Evolutionary conservation across 306 rosid genomes (phyloP).

Genomic region (Fragaria nilgerrensis): DNA sequence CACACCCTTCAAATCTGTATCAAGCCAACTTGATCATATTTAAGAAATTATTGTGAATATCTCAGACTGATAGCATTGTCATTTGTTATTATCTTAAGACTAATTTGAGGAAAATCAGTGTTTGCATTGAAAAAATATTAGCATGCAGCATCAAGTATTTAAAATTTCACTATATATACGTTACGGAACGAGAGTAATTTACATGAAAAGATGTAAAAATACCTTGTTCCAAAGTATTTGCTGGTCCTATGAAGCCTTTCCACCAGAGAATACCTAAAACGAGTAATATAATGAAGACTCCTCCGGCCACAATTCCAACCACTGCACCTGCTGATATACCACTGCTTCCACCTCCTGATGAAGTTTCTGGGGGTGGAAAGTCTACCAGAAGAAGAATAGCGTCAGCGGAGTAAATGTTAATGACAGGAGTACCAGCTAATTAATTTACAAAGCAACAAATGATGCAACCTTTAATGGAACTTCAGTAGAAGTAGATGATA

Average conservation of each 20-base stretch:
- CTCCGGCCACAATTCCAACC: constrained; percentile 41
- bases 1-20: constrained; percentile 26
- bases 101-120: background rate
- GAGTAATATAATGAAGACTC: constrained; percentile 23
- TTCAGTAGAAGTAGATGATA: background rate
- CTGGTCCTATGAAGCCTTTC: constrained; percentile 26
- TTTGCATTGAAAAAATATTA: too few species aligned
- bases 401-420: background rate
- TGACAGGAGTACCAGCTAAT: background rate
- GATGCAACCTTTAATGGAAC: background rate
- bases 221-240: constrained; percentile 34
- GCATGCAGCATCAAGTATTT: too few species aligned
- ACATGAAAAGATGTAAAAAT: background rate
- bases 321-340: constrained; percentile 30
- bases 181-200: background rate
- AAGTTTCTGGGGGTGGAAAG: constrained; percentile 29
- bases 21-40: background rate
- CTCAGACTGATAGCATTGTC: background rate
- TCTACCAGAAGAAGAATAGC: constrained; percentile 18
- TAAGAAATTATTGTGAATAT: background rate
- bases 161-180: background rate
- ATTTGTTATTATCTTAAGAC: background rate
- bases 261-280: constrained; percentile 34
- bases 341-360: background rate
- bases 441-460: background rate